Evolutionary conservation across 2,329 filamentous ascomycete species (phyloP), one percentile per base, ranked within the genome.

Genomic region (Penicillium fuscoglaucum): DNA sequence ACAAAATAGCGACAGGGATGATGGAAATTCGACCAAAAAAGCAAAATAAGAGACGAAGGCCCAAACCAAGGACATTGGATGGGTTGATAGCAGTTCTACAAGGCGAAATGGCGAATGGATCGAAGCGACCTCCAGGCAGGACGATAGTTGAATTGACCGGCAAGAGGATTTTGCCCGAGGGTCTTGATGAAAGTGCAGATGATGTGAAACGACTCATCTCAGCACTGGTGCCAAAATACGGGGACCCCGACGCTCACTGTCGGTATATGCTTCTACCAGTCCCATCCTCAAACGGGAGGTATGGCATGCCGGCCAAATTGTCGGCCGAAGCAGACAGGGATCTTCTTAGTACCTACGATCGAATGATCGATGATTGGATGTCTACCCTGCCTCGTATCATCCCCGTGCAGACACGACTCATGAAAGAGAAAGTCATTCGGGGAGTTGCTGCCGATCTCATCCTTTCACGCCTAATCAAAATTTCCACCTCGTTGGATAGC

Each of bases 391-490:
- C 73, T 4, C 63, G 62, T 7, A 59, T 66, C 12, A 70, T 77
- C 57, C 72, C 76, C 7, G 68, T 69, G n/a, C 68, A 66, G 40
- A 69, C 73, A n/a, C 68, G 76, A 37, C 68, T 76, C 1, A 65
- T 66, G 47, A 78, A 78, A 60, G 76, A 78, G 56, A 74, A 66
- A 58, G 57, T 70, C 10, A 72, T 78, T 46, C 70, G 76, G 41
- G 66, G 64, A 6, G 57, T 78, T 47, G 67, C 72, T 24, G 70
- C 69, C 15, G 75, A 78, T 56, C 58, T 78, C n/a, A 63, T 68
- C 28, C 56, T 78, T 21, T 67, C 75, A 52, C 67, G 68, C n/a
- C 61, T 76, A n/a, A 53, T 66, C 13, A 58, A 65, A 13, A 57
- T 64, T 40, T 67, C 63, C 21, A 62, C 57, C 19, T 15, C 35